Conservation (phyloP, 108 stramenopile genomes). For the Epipyxis sp. region DNA sequence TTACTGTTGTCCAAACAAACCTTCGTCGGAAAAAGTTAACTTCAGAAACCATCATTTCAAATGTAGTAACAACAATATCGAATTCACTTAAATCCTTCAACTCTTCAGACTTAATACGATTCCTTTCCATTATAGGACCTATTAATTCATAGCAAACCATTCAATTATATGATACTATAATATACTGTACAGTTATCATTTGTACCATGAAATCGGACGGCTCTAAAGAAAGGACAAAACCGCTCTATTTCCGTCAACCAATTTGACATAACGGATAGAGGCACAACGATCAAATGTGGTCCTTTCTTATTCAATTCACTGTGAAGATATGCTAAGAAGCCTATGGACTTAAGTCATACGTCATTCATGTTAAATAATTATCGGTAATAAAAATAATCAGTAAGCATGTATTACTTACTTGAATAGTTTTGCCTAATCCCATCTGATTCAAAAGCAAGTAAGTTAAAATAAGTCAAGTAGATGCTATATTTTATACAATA, state of each 20-base stretch:
- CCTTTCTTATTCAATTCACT: conserved; percentile 33
- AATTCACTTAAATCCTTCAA: conserved; percentile 44
- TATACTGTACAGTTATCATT: too few species aligned
- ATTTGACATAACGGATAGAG: conserved; percentile 46
- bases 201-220: conserved; percentile 57
- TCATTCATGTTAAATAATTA: too few species aligned
- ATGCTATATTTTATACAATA: neutral
- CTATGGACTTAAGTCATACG: too few species aligned
- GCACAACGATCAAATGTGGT: conserved; percentile 52
- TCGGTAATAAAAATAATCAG: too few species aligned
- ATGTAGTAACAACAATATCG: conserved; percentile 54
- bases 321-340: conserved; percentile 46
- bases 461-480: too few species aligned
- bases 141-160: too few species aligned
- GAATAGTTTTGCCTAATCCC: conserved; percentile 57
- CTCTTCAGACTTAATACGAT: conserved; percentile 37
- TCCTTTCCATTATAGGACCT: neutral
- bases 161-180: too few species aligned
- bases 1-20: conserved; percentile 46
- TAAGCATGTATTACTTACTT: too few species aligned
- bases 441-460: too few species aligned
- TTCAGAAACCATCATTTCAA: conserved; percentile 51
- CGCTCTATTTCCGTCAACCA: conserved; percentile 51
- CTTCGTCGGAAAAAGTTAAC: conserved; percentile 33
- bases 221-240: conserved; percentile 51